Evolutionary conservation across 371 early-diverging fungal genomes (phyloP).

Genomic region (Mucor lusitanicus): DNA sequence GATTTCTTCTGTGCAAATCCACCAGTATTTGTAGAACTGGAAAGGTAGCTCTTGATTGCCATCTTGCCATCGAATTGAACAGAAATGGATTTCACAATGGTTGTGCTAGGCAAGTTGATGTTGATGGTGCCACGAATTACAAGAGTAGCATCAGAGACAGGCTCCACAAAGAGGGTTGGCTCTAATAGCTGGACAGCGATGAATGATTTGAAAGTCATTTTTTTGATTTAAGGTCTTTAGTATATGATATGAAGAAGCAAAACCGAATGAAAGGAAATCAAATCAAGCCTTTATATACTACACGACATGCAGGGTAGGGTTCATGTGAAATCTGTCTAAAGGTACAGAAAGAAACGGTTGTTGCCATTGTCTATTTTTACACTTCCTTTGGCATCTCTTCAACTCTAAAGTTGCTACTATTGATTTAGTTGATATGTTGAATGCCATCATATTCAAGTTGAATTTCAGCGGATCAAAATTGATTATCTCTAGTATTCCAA

Average conservation of each 20-base stretch:
- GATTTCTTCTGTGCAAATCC: not conserved
- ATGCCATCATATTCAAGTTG: not conserved
- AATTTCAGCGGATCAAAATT: not conserved
- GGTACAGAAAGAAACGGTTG: not conserved
- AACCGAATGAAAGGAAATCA: not conserved
- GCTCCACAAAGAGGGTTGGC: conserved; percentile 14
- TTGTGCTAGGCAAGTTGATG: conserved; percentile 11
- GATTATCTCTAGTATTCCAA: no score
- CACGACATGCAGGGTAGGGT: not conserved
- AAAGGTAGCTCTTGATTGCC: conserved; percentile 6
- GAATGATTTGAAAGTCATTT: conserved; percentile 19
- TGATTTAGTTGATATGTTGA: not conserved
- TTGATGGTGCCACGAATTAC: conserved; percentile 17
- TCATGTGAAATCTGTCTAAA: not conserved
- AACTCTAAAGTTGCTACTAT: not conserved
- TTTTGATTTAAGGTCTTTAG: not conserved
- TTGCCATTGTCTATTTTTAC: not conserved
- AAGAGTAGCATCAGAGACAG: not conserved
- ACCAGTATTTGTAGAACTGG: conserved; percentile 2
- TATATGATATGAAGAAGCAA: not conserved
- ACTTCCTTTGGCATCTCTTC: no score
- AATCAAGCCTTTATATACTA: not conserved
- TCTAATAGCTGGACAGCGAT: conserved; percentile 15
- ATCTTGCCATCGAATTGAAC: conserved; percentile 16
- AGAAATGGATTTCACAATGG: conserved; percentile 8